Evolutionary conservation across 192 early-diverging fungal genomes (phyloP).

Genomic region (Radiomyces spectabilis): DNA sequence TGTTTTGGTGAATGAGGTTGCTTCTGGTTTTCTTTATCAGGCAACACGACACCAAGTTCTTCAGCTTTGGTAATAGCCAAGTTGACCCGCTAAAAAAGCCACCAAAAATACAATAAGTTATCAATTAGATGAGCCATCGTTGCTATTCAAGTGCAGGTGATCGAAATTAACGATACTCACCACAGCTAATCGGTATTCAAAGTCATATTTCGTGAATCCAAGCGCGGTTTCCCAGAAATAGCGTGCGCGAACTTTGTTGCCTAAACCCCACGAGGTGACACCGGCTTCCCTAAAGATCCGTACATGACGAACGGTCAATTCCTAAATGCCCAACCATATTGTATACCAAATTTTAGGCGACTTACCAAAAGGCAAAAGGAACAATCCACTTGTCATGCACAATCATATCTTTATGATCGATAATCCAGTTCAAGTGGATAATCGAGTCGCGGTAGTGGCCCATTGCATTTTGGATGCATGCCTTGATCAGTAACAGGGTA

Average conservation of each 20-base stretch:
- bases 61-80: constrained; percentile 19
- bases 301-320: not conserved
- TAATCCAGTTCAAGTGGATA: constrained; percentile 40
- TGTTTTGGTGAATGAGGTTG: no score
- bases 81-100: constrained; percentile 12
- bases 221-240: constrained; percentile 37
- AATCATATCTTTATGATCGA: constrained; percentile 34
- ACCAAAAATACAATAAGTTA: constrained; percentile 6
- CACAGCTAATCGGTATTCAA: constrained; percentile 36
- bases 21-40: no score
- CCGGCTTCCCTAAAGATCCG: constrained; percentile 33
- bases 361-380: constrained; percentile 46
- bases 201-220: constrained; percentile 39
- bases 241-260: constrained; percentile 22
- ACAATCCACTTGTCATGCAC: constrained; percentile 39
- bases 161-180: constrained; percentile 1
- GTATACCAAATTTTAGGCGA: no score
- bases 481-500: constrained; percentile 39
- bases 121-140: not conserved
- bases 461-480: constrained; percentile 37
- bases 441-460: constrained; percentile 31
- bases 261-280: constrained; percentile 36
- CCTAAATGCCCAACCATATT: no score
- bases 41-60: constrained; percentile 5
- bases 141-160: not conserved